These are phyloP conservation scores for Russula foetens DNA, from an alignment of 768 basidiomycete genomes.

Conservation along the genomic window DNA sequence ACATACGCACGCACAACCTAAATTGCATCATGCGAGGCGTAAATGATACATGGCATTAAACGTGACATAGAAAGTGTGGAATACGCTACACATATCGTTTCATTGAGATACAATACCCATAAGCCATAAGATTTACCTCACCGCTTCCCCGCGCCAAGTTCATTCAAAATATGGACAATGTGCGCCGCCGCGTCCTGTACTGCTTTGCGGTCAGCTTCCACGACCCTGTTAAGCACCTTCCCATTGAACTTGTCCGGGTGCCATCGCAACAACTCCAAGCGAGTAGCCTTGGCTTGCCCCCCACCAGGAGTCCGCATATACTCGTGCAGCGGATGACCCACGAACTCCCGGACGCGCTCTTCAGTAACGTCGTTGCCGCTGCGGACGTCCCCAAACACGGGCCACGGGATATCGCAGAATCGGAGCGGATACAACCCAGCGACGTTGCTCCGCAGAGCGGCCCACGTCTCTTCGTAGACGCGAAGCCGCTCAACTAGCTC, in stretches of 20 bases:
- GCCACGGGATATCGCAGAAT: conserved; percentile 39
- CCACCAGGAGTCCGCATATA: conserved; percentile 23
- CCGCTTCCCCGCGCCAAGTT: conserved; percentile 21
- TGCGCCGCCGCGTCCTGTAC: conserved; percentile 32
- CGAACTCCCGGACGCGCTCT: conserved; percentile 31
- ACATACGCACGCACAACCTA: not conserved
- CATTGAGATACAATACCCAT: not conserved
- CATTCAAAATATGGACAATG: conserved; percentile 36
- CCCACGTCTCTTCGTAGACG: conserved; percentile 19
- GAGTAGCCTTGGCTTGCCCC: conserved; percentile 30
- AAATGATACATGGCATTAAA: no score
- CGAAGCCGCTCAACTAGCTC: not conserved
- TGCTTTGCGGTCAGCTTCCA: conserved; percentile 25
- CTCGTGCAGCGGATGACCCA: conserved; percentile 31
- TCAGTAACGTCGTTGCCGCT: conserved; percentile 30
- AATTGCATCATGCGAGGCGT: no score
- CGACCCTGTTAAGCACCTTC: conserved; percentile 31
- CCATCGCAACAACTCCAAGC: conserved; percentile 42
- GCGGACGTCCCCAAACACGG: conserved; percentile 25
- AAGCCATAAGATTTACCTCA: not conserved
- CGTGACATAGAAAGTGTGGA: no score
- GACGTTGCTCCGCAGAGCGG: not conserved
- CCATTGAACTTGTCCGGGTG: conserved; percentile 48
- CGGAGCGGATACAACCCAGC: conserved; percentile 4
- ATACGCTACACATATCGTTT: not conserved